Percentiles rank a stretch among this genome's conserved stretches.
phyloP scores from a whole-genome alignment of 352 stramenopile genomes.

The Peronospora farinosa region DNA sequence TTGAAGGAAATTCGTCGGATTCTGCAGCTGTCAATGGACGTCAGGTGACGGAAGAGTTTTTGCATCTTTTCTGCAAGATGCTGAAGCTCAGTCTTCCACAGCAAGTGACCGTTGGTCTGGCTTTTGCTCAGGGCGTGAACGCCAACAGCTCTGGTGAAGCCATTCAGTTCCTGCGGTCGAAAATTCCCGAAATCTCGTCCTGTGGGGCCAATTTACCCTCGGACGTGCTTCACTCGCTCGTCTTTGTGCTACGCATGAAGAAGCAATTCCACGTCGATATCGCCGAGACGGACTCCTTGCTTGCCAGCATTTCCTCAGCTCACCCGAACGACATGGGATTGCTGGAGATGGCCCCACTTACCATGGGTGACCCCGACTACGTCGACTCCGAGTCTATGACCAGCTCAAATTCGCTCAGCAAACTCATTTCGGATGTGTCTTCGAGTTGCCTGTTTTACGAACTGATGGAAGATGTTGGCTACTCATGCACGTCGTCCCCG shows the following conservation, averaged over 20 bases:
- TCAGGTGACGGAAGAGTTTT: slow-evolving; percentile 73
- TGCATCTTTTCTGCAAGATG: slow-evolving; percentile 66
- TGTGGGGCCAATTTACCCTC: slow-evolving; percentile 77
- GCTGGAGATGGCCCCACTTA: slow-evolving; percentile 81
- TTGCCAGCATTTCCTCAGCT: slow-evolving; percentile 79
- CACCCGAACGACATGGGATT: slow-evolving; percentile 83
- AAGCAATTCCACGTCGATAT: slow-evolving; percentile 67
- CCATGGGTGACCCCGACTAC: slow-evolving; percentile 79
- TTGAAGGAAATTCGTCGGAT: slow-evolving; percentile 55
- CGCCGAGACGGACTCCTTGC: slow-evolving; percentile 77
- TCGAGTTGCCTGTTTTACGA: slow-evolving; percentile 84
- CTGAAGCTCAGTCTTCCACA: slow-evolving; percentile 84
- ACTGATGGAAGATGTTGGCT: slow-evolving; percentile 88
- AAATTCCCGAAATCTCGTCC: slow-evolving; percentile 80
- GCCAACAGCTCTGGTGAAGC: slow-evolving; percentile 47
- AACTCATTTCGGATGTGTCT: slow-evolving; percentile 76
- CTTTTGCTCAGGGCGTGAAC: slow-evolving; percentile 76
- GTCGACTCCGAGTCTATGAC: slow-evolving; percentile 67
- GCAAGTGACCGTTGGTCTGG: slow-evolving; percentile 76
- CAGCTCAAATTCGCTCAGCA: slow-evolving; percentile 59
- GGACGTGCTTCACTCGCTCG: slow-evolving; percentile 75
- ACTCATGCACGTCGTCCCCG: slow-evolving; percentile 70
- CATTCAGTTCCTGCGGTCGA: slow-evolving; percentile 71
- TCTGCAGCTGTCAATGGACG: slow-evolving; percentile 22
- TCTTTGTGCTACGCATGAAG: slow-evolving; percentile 79